Base-by-base conservation (phyloP, 305 asterid species). In the Withania somnifera region DNA sequence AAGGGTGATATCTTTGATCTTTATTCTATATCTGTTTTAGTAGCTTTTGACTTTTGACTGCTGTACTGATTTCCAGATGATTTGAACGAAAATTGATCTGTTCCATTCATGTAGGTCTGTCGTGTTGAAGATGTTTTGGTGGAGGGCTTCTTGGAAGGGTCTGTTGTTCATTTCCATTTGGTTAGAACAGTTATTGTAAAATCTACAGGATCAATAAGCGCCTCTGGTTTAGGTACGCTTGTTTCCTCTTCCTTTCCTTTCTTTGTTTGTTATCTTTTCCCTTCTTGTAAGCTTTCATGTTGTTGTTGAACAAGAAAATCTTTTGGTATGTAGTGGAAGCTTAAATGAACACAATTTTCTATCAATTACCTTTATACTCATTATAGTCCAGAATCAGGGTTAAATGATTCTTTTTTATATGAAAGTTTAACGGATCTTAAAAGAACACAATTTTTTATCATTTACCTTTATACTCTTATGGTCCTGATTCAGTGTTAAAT, bases 141-240 rank as follows among this genome's bases (percentile, higher is more conserved):
- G 54, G 88, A 94, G 85, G 98, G 98, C 78, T 82, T 82, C 51
- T 75, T 94, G 56, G 95, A 93, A 89, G 97, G 98, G 77, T 91
- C 98, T 53, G 88, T 94, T 78, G 83, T 94, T 86, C 97, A 92
- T 88, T 93, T 94, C 82, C 95, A 92, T 86, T 86, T 92, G 93
- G 97, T 93, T 81, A 89, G 97, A 89, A 80, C 87, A 75, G 93
- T 91, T 84, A 53, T 84, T 84, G 90, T 94, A 81, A 86, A 87
- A 88, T 76, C 89, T 82, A 87, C 92, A 77, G 98, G 98, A 78
- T 87, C 88, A 83, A 87, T 93, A 85, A 93, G 93, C 89, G 94
- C 95, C 68, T 93, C 98, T 81, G 97, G 94, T 66, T 87, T 91
- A 75, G 98, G 97, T 94, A 88, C 57, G 90, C 81, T 77, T 56